Evolutionary conservation across 2,329 filamentous ascomycete species (phyloP).

Genomic region (Ophiocordyceps camponoti-floridani): DNA sequence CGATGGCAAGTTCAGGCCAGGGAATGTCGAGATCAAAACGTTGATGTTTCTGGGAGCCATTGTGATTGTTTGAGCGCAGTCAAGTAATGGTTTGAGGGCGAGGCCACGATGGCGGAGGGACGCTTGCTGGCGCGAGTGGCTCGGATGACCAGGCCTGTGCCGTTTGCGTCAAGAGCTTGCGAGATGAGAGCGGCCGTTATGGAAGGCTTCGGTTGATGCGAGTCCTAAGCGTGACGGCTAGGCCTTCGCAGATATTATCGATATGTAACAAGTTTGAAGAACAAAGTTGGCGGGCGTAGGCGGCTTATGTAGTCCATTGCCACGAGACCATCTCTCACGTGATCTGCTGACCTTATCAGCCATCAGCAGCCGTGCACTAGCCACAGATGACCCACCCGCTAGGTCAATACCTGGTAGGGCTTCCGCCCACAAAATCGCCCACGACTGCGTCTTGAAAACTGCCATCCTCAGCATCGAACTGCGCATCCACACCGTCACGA

Average conservation of each 20-base stretch:
- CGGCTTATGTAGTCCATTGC: too few species aligned
- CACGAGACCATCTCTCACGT: constrained; percentile 10
- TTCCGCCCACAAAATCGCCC: constrained; percentile 27
- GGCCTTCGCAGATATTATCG: background rate
- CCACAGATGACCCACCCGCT: constrained; percentile 15
- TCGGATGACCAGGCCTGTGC: too few species aligned
- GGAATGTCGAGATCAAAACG: constrained; percentile 69
- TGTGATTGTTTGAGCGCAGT: background rate
- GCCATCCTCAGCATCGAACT: constrained; percentile 31
- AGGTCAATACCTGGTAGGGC: constrained; percentile 19
- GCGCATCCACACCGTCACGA: constrained; percentile 40
- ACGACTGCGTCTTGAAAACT: constrained; percentile 17
- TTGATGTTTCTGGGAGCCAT: constrained; percentile 51
- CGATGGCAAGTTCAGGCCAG: constrained; percentile 65
- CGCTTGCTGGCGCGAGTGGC: too few species aligned
- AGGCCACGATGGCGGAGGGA: too few species aligned
- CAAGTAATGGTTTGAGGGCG: too few species aligned
- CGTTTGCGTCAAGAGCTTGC: too few species aligned
- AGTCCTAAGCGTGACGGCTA: too few species aligned
- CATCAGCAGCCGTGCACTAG: constrained; percentile 6
- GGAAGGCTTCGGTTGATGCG: too few species aligned
- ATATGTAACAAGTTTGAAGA: background rate
- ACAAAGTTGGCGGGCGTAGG: too few species aligned
- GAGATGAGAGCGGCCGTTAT: too few species aligned
- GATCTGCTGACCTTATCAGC: constrained; percentile 4